Percentiles rank a stretch among this genome's conserved stretches.
Conservation (phyloP, 208 protist genomes). For the Herpetomonas samuelpessoai region DNA sequence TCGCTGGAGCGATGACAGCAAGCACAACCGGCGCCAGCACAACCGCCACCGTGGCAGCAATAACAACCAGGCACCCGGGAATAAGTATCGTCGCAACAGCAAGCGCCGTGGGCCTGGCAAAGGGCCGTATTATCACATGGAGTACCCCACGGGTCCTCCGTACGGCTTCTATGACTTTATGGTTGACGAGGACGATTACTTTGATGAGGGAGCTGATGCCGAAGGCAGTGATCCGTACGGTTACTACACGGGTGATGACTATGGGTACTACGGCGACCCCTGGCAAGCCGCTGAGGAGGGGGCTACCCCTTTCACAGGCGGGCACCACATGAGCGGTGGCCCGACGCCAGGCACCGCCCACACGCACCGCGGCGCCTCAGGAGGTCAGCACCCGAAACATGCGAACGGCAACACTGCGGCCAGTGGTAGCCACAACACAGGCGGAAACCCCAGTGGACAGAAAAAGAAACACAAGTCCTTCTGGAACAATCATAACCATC, state of each 20-base stretch:
- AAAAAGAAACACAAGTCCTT: background rate
- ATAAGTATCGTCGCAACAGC: slow-evolving; percentile 5
- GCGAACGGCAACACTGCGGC: background rate
- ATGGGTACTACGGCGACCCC: slow-evolving; percentile 16
- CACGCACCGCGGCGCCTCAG: slow-evolving; percentile 4
- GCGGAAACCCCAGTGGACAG: background rate
- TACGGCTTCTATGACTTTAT: slow-evolving; percentile 52
- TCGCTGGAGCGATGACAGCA: slow-evolving; percentile 65
- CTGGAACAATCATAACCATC: background rate
- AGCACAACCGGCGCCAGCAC: slow-evolving; percentile 30
- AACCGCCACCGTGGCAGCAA: slow-evolving; percentile 16
- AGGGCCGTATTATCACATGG: slow-evolving; percentile 56
- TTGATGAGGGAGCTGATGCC: slow-evolving; percentile 32
- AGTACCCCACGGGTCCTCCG: slow-evolving; percentile 65
- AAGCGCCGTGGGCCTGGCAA: background rate
- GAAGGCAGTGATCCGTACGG: slow-evolving; percentile 46
- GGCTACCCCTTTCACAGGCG: slow-evolving; percentile 52
- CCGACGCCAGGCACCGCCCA: slow-evolving; percentile 16
- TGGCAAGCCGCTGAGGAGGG: slow-evolving; percentile 21
- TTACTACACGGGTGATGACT: slow-evolving; percentile 37
- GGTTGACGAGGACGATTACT: slow-evolving; percentile 18
- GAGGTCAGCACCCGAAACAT: too few relatives aligned
- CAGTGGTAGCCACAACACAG: background rate
- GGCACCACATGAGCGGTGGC: slow-evolving; percentile 59
- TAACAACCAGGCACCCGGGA: slow-evolving; percentile 6